Percentiles rank a stretch among this genome's conserved stretches.
Conservation (phyloP, 2,329 filamentous ascomycete genomes). For the Huntiella omanensis region DNA sequence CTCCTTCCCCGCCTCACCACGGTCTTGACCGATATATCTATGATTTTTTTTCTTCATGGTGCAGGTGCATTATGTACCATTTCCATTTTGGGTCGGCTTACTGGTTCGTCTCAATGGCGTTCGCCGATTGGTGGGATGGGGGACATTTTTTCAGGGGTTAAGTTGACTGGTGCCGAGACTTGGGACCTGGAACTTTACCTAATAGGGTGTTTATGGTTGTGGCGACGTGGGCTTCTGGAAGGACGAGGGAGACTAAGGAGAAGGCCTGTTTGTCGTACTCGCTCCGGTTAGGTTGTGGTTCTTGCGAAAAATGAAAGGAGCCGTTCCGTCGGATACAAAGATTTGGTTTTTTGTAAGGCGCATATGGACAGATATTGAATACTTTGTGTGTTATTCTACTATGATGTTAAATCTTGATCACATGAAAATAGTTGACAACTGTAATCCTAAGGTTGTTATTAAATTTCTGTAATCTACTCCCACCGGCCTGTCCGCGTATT, state of each 20-base stretch:
- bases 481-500: constrained; percentile 5
- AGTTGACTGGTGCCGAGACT: background rate
- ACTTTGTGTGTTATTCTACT: background rate
- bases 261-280: constrained; percentile 1
- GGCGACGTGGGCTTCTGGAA: too few species aligned
- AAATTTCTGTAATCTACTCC: background rate
- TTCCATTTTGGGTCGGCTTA: background rate
- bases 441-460: background rate
- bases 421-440: too few species aligned
- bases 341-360: background rate
- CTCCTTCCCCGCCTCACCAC: too few species aligned
- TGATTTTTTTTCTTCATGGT: too few species aligned
- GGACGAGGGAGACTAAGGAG: background rate
- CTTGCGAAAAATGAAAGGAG: background rate
- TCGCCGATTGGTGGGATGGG: background rate
- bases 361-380: background rate
- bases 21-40: too few species aligned
- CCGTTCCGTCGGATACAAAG: constrained; percentile 2
- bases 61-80: background rate
- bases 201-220: background rate
- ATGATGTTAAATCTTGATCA: too few species aligned
- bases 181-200: background rate
- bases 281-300: background rate
- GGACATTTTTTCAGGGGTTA: constrained; percentile 7
- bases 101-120: background rate